phyloP scores from a whole-genome alignment of 106 monocot genomes.

The Allium cepa region DNA sequence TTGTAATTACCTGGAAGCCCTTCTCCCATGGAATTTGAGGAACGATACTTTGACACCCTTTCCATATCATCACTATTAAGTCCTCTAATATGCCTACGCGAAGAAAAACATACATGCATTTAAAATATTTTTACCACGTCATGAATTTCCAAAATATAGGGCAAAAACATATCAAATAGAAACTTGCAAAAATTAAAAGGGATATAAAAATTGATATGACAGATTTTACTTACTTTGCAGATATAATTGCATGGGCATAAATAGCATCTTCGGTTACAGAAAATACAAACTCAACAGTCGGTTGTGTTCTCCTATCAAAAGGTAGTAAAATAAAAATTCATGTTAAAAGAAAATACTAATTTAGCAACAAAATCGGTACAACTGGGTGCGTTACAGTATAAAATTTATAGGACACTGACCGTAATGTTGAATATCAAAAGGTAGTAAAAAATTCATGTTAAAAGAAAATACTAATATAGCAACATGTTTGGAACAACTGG shows the following conservation, averaged over 20 bases:
- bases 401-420: no score
- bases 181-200: constrained; percentile 3
- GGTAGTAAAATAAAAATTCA: no score
- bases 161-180: not conserved
- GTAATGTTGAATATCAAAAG: no score
- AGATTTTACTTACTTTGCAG: constrained; percentile 58
- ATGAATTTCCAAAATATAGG: not conserved
- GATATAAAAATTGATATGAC: constrained; percentile 3
- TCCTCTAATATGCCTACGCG: constrained; percentile 60
- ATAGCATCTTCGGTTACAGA: constrained; percentile 85
- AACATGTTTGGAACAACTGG: no score
- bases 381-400: no score
- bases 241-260: constrained; percentile 73
- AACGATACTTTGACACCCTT: constrained; percentile 35
- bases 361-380: no score
- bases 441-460: no score
- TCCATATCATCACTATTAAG: constrained; percentile 73
- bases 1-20: constrained; percentile 65
- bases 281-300: constrained; percentile 77
- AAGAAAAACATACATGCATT: constrained; percentile 4
- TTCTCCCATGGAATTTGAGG: constrained; percentile 33
- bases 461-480: no score
- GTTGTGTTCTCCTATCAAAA: constrained; percentile 47
- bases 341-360: no score
- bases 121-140: not conserved